Evolutionary conservation across 345 rosid genomes (phyloP).

Genomic region (Melaleuca quinquenervia): DNA sequence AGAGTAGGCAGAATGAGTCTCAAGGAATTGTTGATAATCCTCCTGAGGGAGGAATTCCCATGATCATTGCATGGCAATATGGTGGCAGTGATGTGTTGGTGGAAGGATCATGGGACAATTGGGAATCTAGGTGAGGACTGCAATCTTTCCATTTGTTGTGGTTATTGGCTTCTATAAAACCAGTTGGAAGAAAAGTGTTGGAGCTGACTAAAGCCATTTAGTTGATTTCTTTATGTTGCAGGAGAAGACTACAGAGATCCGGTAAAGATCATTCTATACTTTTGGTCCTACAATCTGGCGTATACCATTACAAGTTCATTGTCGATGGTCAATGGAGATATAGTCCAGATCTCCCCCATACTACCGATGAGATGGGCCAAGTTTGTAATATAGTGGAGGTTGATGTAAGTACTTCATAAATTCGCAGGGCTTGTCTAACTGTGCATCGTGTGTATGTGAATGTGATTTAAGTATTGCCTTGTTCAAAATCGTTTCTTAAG

Average conservation of each 20-base stretch:
- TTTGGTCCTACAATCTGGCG: conserved; percentile 66
- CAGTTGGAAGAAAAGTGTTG: neutral
- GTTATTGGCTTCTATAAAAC: neutral
- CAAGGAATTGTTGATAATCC: conserved; percentile 21
- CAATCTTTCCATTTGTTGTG: neutral
- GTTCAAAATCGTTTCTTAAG: neutral
- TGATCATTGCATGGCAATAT: conserved; percentile 67
- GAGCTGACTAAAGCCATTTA: neutral
- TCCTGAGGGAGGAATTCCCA: conserved; percentile 62
- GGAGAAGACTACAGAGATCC: conserved; percentile 69
- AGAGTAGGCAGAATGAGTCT: conserved; percentile 39
- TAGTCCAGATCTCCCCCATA: conserved; percentile 70
- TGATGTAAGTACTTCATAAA: conserved; percentile 35
- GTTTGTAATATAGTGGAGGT: conserved; percentile 80
- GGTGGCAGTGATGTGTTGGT: conserved; percentile 84
- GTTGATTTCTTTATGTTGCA: conserved; percentile 16
- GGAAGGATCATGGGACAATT: conserved; percentile 95
- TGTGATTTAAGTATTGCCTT: neutral
- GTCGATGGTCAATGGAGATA: conserved; percentile 84
- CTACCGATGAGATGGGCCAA: conserved; percentile 52
- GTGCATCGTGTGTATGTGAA: neutral
- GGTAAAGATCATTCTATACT: conserved; percentile 78
- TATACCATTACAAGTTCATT: conserved; percentile 79
- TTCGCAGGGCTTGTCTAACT: neutral
- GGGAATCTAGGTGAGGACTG: conserved; percentile 52